Conservation (phyloP, 1,284 basidiomycete species). For the Rhizoctonia solani region DNA sequence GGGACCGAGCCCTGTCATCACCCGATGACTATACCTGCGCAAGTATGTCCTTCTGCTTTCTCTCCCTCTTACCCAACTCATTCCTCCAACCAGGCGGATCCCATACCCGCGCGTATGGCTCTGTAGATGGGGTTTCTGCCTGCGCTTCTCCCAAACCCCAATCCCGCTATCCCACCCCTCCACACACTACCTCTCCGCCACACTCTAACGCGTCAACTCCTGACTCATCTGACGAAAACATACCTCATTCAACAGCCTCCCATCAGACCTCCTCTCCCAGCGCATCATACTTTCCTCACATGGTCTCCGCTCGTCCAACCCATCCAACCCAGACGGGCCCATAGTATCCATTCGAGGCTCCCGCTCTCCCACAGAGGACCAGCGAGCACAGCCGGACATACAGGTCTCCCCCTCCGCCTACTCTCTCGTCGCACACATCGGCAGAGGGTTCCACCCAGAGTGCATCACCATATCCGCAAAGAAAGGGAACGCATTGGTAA, state of each 20-base stretch:
- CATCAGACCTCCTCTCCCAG: background rate
- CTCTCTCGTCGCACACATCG: constrained; percentile 42
- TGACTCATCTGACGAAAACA: constrained; percentile 31
- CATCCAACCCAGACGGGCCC: constrained; percentile 20
- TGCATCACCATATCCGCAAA: constrained; percentile 44
- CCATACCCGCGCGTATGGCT: constrained; percentile 28
- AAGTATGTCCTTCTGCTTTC: constrained; percentile 12
- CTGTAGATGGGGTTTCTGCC: constrained; percentile 20
- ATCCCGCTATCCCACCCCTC: constrained; percentile 24
- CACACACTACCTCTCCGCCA: constrained; percentile 23
- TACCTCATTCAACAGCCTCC: constrained; percentile 1
- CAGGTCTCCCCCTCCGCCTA: constrained; percentile 40
- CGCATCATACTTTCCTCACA: background rate
- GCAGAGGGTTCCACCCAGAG: constrained; percentile 42
- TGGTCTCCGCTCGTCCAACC: constrained; percentile 10
- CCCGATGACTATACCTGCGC: background rate
- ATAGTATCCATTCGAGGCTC: constrained; percentile 22
- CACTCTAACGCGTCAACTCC: constrained; percentile 24
- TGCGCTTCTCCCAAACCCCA: constrained; percentile 29
- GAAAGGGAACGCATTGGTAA: constrained; percentile 42
- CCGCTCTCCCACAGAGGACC: constrained; percentile 18
- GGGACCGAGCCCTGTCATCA: background rate
- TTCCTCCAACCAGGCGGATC: constrained; percentile 27
- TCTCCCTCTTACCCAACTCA: constrained; percentile 29
- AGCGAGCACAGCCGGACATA: constrained; percentile 36